phyloP scores from a whole-genome alignment of 2,329 filamentous ascomycete genomes.

The Trichoderma afroharzianum region DNA sequence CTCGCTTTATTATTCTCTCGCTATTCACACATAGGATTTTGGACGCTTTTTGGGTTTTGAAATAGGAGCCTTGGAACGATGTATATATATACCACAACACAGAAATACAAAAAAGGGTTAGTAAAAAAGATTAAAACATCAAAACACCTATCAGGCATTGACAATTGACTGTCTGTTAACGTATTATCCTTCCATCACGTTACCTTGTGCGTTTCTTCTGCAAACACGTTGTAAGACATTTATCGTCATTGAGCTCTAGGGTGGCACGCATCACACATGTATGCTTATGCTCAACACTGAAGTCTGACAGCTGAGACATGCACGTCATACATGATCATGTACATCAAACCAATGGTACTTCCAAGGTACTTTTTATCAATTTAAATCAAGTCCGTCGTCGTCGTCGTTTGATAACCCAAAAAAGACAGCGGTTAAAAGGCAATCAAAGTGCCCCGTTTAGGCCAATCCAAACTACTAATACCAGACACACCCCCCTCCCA shows the following conservation, averaged over 20 bases:
- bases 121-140: not conserved
- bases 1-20: conserved; percentile 15
- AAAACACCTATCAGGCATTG: not conserved
- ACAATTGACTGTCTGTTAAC: not conserved
- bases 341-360: not conserved
- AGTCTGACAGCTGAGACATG: not conserved
- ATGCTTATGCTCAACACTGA: not conserved
- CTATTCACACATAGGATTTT: conserved; percentile 2
- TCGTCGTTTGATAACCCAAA: not conserved
- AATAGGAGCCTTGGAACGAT: conserved; percentile 5
- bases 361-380: not conserved
- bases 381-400: not conserved
- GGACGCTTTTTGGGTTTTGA: not conserved
- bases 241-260: not conserved
- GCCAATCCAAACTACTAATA: not conserved
- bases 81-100: conserved; percentile 2
- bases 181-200: too few species aligned
- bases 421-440: not conserved
- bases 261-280: not conserved
- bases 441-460: not conserved
- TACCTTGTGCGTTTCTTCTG: not conserved
- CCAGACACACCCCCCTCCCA: not conserved
- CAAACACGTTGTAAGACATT: not conserved
- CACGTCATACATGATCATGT: not conserved
- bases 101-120: conserved; percentile 6